Evolutionary conservation across 441 rosid species (phyloP), one percentile per base, ranked within the genome.

Genomic region (Populus hybrid): DNA sequence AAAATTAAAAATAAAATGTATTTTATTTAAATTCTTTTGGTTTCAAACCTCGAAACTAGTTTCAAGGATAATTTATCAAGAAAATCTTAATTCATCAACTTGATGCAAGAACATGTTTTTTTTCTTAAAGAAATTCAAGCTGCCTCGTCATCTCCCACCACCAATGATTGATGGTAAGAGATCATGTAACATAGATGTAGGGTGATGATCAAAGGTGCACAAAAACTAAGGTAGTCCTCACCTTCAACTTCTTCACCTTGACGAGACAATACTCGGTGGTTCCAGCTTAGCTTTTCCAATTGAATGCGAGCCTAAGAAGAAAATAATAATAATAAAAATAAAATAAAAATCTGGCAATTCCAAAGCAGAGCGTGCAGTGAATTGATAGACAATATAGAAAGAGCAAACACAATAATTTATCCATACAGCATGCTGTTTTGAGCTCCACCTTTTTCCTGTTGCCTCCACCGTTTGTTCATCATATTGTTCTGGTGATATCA

Each of bases 331-430:
- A 63, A 23, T 21, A 3, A 40, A 21, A 70, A 75, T 2, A 4
- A 14, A 9, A 42, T 74, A 40, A 67, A 69, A 16, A 72, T 6
- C 57, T 64, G 77, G 70, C 67, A 73, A 80, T 82, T 79, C 76
- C 78, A 80, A 81, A 76, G 89, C 76, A 26, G 79, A 88, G 91
- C 90, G 86, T 86, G 90, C 87, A 75, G 72, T 63, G 74, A 79
- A 63, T 71, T 77, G 10, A 76, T 68, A 61, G 78, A 72, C 34
- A 61, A 26, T 18, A 30, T 30, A 30, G 32, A 30, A 30, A 30
- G 32, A 30, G 32, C 32, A 30, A 30, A 30, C 32, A 30, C 32
- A 30, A 30, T 30, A 30, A 30, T 30, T 30, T 30, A 30, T 30
- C 32, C 32, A 30, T 30, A 30, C 32, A 61, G 14, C 14, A 6